A percentile compares a stretch with the other conserved stretches of the same genome.
phyloP scores from a whole-genome alignment of 2,329 filamentous ascomycete genomes.

The Lecanosticta acicola region DNA sequence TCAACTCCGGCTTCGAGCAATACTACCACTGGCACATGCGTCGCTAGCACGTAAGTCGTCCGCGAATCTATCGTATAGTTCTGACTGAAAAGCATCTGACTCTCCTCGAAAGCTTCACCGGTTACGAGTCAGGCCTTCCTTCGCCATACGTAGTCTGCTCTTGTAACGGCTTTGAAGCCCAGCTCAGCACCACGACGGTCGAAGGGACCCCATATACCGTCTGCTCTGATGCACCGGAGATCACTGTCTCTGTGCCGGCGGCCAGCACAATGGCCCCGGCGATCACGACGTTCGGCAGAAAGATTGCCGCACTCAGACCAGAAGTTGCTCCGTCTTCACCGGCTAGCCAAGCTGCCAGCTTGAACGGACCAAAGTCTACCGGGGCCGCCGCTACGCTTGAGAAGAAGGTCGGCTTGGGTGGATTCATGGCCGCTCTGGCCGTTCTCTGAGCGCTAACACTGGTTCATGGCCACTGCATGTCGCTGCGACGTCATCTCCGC shows the following conservation, averaged over 20 bases:
- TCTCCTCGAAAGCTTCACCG: background rate
- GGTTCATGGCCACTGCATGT: no score
- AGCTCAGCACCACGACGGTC: background rate
- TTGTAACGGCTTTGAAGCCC: background rate
- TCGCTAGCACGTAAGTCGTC: background rate
- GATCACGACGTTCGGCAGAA: background rate
- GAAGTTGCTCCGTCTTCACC: background rate
- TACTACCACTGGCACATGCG: no score
- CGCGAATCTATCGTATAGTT: background rate
- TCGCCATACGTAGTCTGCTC: background rate
- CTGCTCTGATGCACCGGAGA: background rate
- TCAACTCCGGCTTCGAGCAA: no score
- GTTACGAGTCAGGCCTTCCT: background rate
- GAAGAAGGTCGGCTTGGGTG: no score
- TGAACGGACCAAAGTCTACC: background rate
- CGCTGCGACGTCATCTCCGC: no score
- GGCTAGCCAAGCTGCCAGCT: background rate
- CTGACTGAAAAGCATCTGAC: no score
- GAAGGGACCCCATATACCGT: background rate
- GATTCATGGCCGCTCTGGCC: no score
- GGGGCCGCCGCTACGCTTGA: no score
- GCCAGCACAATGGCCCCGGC: background rate
- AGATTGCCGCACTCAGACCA: no score
- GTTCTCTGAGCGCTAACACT: no score
- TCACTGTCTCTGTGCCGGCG: background rate